Base-by-base conservation (phyloP, 495 filamentous ascomycete genomes). In the Margaritispora aquatica region DNA sequence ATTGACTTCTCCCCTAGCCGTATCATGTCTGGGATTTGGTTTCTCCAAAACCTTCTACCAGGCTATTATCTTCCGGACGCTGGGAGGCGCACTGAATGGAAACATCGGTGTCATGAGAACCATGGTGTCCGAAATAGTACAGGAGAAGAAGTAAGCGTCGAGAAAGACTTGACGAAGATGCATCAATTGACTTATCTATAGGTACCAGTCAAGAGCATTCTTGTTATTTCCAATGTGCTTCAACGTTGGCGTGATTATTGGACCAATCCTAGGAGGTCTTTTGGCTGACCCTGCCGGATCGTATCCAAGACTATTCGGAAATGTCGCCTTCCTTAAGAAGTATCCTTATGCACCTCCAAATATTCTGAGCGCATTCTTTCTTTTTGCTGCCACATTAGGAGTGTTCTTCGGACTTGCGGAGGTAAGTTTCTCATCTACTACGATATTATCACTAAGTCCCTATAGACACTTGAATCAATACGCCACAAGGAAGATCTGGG, bases 71-170 rank as follows among this genome's bases (percentile, higher is more conserved):
- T 95, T 88, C 72, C 76, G 89, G 29, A 83, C 76, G 19, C 68
- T 92, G 47, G 90, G 88, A 5, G 89, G 90, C 23, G 81, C 81
- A 7, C 81, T 90, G 54, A 95, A 95, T 68, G 89, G 90, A 0
- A 94, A 90, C 61, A 83, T 90, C 2, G 88, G 88, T 0, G 87
- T 92, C 41, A 84, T 93, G 72, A 75, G 88, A 44, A 92, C 87
- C 0, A 89, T 90, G 80, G 85, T 91, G 21, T 81, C 82, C 0
- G 90, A 94, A 69, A 77, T 82, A 41, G 74, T 86, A 1, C 69
- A 73, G 55, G 83, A 86, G 70, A 80, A 77, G 61, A 79, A 72
- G 67, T 93, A 89, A 34, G 56, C 34, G 80, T 49, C 2, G 22
- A 20, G n/a, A n/a, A n/a, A n/a, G n/a, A n/a, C n/a, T n/a, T n/a